A percentile compares a stretch with the other conserved stretches of the same genome.
phyloP scores from a whole-genome alignment of 192 early-diverging fungal genomes.

The Coemansia sp. region DNA sequence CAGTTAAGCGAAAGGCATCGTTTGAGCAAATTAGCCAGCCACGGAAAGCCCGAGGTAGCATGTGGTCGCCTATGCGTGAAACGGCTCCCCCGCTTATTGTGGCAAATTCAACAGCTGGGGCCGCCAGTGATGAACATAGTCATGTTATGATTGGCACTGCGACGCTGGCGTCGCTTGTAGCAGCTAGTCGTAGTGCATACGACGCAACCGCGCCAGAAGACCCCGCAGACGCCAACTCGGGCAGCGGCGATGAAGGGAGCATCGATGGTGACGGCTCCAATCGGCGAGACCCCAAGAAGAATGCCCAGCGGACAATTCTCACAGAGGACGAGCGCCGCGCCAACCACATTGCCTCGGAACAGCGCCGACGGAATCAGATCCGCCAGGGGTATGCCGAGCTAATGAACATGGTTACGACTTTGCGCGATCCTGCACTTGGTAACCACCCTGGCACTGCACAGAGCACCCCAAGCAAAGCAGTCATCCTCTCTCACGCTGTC shows the following conservation, averaged over 20 bases:
- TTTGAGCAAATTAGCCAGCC: constrained; percentile 43
- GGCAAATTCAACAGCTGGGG: background rate
- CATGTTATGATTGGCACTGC: background rate
- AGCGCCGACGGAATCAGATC: constrained; percentile 90
- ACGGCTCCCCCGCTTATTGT: background rate
- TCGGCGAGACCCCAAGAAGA: constrained; percentile 41
- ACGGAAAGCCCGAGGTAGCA: constrained; percentile 34
- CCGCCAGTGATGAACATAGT: background rate
- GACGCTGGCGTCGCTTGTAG: background rate
- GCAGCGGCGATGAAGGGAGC: background rate
- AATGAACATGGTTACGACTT: constrained; percentile 79
- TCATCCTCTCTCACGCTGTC: constrained; percentile 80
- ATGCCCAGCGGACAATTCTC: constrained; percentile 60
- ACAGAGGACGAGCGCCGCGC: constrained; percentile 89
- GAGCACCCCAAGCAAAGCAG: constrained; percentile 78
- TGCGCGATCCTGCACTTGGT: constrained; percentile 56
- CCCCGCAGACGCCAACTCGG: background rate
- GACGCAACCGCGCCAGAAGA: background rate
- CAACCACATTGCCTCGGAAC: constrained; percentile 95
- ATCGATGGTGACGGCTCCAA: constrained; percentile 1
- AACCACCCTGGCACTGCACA: constrained; percentile 62
- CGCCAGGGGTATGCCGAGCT: constrained; percentile 86
- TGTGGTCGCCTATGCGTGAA: constrained; percentile 41
- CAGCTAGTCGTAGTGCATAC: background rate
- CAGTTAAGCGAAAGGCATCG: constrained; percentile 51